These are phyloP conservation scores for Biscutella laevigata DNA, from an alignment of 441 rosid genomes.

Conservation along the genomic window DNA sequence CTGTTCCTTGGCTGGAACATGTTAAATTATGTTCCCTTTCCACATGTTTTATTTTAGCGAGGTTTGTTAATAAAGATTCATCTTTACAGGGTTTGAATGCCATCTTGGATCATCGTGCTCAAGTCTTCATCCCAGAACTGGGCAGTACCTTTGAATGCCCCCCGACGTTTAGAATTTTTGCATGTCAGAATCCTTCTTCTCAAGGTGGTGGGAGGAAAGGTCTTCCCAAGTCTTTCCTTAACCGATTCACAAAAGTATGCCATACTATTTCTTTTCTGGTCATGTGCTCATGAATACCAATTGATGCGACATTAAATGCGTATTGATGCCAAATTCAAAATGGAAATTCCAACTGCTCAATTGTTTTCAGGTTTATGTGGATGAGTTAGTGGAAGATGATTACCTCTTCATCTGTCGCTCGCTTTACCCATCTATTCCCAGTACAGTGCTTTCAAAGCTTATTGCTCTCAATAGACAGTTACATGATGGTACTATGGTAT, in stretches of 20 bases:
- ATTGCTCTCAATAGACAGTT: constrained; percentile 68
- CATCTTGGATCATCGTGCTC: constrained; percentile 94
- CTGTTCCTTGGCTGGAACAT: neutral
- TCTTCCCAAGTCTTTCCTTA: constrained; percentile 95
- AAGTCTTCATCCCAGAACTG: constrained; percentile 93
- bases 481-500: constrained; percentile 73
- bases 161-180: constrained; percentile 79
- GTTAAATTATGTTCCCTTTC: neutral
- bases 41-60: constrained; percentile 6
- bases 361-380: constrained; percentile 75
- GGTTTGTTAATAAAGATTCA: neutral
- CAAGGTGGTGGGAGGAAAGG: constrained; percentile 99
- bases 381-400: constrained; percentile 86
- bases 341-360: constrained; percentile 1
- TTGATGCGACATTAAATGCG: too few species aligned
- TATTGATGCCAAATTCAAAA: neutral
- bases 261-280: neutral
- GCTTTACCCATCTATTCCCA: constrained; percentile 69
- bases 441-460: constrained; percentile 59
- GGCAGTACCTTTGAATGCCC: constrained; percentile 78
- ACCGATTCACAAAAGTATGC: constrained; percentile 87
- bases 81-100: constrained; percentile 84
- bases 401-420: constrained; percentile 75
- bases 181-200: constrained; percentile 96
- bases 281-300: neutral